These are phyloP conservation scores for Porogramme epimiltina DNA, from an alignment of 1,284 basidiomycete species.

Conservation along the genomic window DNA sequence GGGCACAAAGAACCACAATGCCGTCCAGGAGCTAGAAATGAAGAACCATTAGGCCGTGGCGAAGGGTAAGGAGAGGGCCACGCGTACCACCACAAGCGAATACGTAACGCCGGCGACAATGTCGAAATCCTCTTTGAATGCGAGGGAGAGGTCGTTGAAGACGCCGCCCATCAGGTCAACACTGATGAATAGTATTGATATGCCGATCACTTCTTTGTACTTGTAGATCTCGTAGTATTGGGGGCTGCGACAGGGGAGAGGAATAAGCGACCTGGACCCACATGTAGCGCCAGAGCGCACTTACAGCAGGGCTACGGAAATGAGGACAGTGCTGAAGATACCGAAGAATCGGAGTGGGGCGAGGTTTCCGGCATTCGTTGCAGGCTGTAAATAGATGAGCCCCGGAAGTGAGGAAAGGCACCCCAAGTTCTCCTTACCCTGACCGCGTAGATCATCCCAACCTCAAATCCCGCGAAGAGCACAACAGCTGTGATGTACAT, in stretches of 20 bases:
- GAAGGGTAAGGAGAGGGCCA: background rate
- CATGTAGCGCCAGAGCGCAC: constrained; percentile 12
- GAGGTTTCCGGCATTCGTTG: constrained; percentile 46
- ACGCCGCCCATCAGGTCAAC: constrained; percentile 76
- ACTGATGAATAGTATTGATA: constrained; percentile 70
- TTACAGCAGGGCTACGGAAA: constrained; percentile 62
- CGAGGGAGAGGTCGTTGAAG: constrained; percentile 71
- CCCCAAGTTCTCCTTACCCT: constrained; percentile 32
- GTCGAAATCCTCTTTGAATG: constrained; percentile 70
- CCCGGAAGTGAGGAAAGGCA: background rate
- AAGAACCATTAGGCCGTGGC: background rate
- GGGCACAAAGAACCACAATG: constrained; percentile 55
- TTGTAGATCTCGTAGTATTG: constrained; percentile 75
- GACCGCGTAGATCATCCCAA: constrained; percentile 60
- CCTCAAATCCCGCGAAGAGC: constrained; percentile 59
- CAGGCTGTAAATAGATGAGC: constrained; percentile 31
- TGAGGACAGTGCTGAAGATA: constrained; percentile 60
- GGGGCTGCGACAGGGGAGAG: constrained; percentile 32
- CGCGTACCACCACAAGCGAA: constrained; percentile 55
- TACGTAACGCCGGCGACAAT: constrained; percentile 66
- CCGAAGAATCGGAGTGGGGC: constrained; percentile 65
- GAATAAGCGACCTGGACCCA: background rate
- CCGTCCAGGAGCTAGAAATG: constrained; percentile 57
- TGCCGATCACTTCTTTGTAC: constrained; percentile 70
- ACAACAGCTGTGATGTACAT: constrained; percentile 41